Evolutionary conservation across 257 asterid species (phyloP).

Genomic region (Orobanche coerulescens): DNA sequence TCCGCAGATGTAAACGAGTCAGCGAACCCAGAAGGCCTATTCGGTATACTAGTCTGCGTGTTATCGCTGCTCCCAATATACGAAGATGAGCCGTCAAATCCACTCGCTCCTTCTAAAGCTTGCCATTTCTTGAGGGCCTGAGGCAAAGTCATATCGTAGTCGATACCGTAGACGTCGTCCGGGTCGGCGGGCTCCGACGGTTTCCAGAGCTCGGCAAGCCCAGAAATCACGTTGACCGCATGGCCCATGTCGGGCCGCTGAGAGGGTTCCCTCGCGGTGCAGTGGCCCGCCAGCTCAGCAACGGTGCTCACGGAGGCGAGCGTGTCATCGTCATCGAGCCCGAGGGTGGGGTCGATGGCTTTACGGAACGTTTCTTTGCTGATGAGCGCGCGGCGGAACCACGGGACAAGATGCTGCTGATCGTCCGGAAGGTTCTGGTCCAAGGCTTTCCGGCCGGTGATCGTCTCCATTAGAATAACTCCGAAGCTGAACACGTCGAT

Average conservation of each 20-base stretch:
- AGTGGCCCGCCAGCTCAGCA: slow-evolving; percentile 84
- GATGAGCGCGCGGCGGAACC: slow-evolving; percentile 62
- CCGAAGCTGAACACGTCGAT: slow-evolving; percentile 80
- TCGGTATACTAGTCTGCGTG: slow-evolving; percentile 68
- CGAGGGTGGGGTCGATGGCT: slow-evolving; percentile 55
- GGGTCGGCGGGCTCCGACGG: slow-evolving; percentile 64
- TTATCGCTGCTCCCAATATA: slow-evolving; percentile 50
- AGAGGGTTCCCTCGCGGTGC: slow-evolving; percentile 65
- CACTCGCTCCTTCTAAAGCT: slow-evolving; percentile 66
- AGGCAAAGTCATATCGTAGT: slow-evolving; percentile 70
- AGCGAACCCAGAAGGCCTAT: slow-evolving; percentile 69
- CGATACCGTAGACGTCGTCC: slow-evolving; percentile 60
- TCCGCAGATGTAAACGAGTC: slow-evolving; percentile 65
- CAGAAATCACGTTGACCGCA: slow-evolving; percentile 65
- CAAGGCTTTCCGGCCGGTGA: slow-evolving; percentile 60
- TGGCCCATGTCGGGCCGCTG: slow-evolving; percentile 90
- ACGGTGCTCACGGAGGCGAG: slow-evolving; percentile 50
- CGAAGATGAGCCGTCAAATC: slow-evolving; percentile 40
- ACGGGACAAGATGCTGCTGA: slow-evolving; percentile 64
- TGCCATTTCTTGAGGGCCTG: slow-evolving; percentile 90
- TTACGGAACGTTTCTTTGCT: slow-evolving; percentile 45
- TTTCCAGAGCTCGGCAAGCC: slow-evolving; percentile 81
- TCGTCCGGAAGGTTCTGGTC: slow-evolving; percentile 61
- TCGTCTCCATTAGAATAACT: slow-evolving; percentile 74
- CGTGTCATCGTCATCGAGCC: slow-evolving; percentile 46